These are phyloP conservation scores for Hanseniaspora occidentalis DNA, from an alignment of 805 yeast species.

Conservation along the genomic window DNA sequence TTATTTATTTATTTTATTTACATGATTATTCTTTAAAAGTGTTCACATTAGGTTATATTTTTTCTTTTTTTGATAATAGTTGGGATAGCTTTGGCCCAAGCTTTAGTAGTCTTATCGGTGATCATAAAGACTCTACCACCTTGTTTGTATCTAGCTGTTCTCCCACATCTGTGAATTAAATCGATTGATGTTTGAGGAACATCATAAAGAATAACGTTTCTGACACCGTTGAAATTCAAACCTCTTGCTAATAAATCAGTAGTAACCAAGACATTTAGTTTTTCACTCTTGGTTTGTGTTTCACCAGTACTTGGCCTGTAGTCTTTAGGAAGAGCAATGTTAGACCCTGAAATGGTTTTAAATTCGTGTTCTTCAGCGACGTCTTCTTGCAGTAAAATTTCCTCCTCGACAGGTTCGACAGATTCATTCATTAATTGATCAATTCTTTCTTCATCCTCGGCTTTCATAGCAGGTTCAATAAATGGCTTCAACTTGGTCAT, in stretches of 20 bases:
- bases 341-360: constrained; percentile 23
- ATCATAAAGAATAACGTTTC: constrained; percentile 75
- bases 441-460: constrained; percentile 7
- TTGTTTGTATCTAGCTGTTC: constrained; percentile 81
- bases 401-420: constrained; percentile 4
- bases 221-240: constrained; percentile 66
- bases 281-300: constrained; percentile 9
- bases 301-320: neutral
- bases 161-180: constrained; percentile 80
- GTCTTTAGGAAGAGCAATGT: constrained; percentile 17
- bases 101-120: constrained; percentile 50
- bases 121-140: constrained; percentile 80
- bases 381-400: neutral
- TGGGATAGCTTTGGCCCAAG: constrained; percentile 76
- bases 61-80: constrained; percentile 44
- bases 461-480: constrained; percentile 42
- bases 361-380: neutral
- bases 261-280: constrained; percentile 61
- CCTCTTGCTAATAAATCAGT: constrained; percentile 90
- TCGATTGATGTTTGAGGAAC: constrained; percentile 79
- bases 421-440: constrained; percentile 2
- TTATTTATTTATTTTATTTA: constrained; percentile 1
- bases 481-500: constrained; percentile 45
- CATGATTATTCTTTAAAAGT: neutral
- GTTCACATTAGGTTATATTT: constrained; percentile 17